Conservation (phyloP, 129 eudicot genomes). For the Escallonia rubra region DNA sequence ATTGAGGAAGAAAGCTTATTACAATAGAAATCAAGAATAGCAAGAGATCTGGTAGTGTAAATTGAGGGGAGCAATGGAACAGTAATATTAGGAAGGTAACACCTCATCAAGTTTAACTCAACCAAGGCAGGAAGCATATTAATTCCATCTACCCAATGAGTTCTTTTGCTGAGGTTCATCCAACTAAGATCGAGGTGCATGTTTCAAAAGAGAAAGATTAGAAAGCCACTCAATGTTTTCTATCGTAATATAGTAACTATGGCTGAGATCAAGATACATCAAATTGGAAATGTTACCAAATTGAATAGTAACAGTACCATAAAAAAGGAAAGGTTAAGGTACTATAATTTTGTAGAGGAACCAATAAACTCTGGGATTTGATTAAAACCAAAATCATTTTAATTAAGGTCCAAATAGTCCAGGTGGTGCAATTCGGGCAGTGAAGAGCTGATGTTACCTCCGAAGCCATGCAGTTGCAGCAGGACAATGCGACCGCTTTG, state of each 20-base stretch:
- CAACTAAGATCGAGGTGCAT: too few species aligned
- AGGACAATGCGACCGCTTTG: not conserved
- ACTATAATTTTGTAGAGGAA: constrained; percentile 6
- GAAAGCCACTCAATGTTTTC: constrained; percentile 24
- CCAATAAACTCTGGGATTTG: constrained; percentile 9
- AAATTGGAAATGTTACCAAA: constrained; percentile 30
- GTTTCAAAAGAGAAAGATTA: constrained; percentile 22
- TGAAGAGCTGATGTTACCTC: constrained; percentile 11
- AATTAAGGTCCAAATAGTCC: constrained; percentile 4
- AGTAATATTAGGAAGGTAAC: not conserved
- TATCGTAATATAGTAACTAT: not conserved
- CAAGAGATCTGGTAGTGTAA: too few species aligned
- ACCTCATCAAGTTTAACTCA: not conserved
- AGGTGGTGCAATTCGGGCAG: constrained; percentile 10
- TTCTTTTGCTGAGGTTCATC: constrained; percentile 11
- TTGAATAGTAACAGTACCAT: constrained; percentile 20
- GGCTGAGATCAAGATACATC: constrained; percentile 32
- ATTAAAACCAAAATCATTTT: not conserved
- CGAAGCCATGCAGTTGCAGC: not conserved
- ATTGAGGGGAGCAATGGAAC: too few species aligned
- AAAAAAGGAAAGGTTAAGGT: constrained; percentile 26
- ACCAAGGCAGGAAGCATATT: constrained; percentile 13
- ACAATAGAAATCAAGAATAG: too few species aligned
- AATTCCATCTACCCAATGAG: not conserved
- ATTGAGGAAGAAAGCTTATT: too few species aligned